Base-by-base conservation (phyloP, 257 asterid species). In the Fraxinus excelsior region DNA sequence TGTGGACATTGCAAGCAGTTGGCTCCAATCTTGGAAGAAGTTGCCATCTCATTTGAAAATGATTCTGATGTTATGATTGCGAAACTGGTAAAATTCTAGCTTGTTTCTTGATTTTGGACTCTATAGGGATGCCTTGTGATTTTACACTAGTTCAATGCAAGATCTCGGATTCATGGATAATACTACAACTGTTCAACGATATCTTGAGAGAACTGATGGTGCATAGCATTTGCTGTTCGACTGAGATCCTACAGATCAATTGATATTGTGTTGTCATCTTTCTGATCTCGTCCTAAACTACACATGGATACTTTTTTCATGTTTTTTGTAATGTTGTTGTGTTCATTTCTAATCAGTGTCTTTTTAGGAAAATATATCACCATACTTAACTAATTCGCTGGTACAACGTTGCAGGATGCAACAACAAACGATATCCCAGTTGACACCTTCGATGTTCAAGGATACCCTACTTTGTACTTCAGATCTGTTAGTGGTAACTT, bases 1-100 rank as follows among this genome's bases (percentile, higher is more conserved):
- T 91, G 98, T 70, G 94, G 97, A 79, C 98, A 91, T 84, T 90
- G 98, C 96, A 81, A 90, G 86, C 68, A 83, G 53, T 84, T 94
- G 72, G 97, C 96, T 70, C 98, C 97, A 28, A 90, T 88, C 80
- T 79, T 94, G 88, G 98, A 91, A 35, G 97, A 90, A 88, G 96
- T 94, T 56, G 97, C 98, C 42, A 34, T 82, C 78, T 85, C 91
- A 51, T 94, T 82, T 77, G 78, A 89, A 67, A 81, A 82, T 1
- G 91, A 91, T 72, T 86, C 90, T 11, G 85, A 84, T 84, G 88
- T 91, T 75, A 0, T 91, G 37, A 94, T 94, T 77, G 92, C 96
- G 11, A 94, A 94, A 86, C 82, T 88, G 73, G 97, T 93, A 85
- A 82, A 87, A 53, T 67, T 21, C 75, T 16, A 7, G 25, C 44